Conservation (phyloP, 2,329 filamentous ascomycete genomes). For the Penicillium palitans region DNA sequence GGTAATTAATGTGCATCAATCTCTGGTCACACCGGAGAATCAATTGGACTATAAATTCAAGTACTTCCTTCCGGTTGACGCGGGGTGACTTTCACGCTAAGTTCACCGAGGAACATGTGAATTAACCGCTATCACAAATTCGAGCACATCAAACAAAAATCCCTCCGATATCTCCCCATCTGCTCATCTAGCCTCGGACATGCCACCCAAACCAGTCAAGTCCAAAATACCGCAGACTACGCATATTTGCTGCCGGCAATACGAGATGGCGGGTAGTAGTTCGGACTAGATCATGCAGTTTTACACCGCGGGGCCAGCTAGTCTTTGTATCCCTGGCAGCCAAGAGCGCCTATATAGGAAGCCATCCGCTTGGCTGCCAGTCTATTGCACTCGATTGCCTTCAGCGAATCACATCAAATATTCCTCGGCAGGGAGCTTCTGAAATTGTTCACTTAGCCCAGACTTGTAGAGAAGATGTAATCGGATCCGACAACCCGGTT, state of each 20-base stretch:
- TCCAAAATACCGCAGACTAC: neutral
- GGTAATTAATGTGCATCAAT: neutral
- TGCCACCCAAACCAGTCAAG: neutral
- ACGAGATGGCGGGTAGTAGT: neutral
- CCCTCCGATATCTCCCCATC: neutral
- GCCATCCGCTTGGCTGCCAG: slow-evolving; percentile 18
- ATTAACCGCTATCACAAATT: neutral
- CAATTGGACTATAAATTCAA: neutral
- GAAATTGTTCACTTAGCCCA: neutral
- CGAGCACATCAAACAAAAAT: neutral
- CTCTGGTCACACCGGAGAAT: neutral
- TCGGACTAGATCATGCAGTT: slow-evolving; percentile 10
- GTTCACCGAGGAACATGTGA: neutral
- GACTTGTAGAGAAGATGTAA: neutral
- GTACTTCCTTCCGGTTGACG: neutral
- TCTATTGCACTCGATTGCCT: neutral
- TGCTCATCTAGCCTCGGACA: neutral
- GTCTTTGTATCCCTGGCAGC: neutral
- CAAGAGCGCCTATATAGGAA: slow-evolving; percentile 10
- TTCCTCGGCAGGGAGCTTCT: slow-evolving; percentile 1
- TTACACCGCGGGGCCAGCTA: neutral
- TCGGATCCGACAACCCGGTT: neutral
- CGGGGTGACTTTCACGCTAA: neutral
- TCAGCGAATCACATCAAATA: neutral
- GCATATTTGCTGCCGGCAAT: neutral